Percentiles rank a stretch among this genome's conserved stretches.
These are phyloP conservation scores for Pisolithus tinctorius DNA, from an alignment of 768 basidiomycete genomes.

Conservation along the genomic window DNA sequence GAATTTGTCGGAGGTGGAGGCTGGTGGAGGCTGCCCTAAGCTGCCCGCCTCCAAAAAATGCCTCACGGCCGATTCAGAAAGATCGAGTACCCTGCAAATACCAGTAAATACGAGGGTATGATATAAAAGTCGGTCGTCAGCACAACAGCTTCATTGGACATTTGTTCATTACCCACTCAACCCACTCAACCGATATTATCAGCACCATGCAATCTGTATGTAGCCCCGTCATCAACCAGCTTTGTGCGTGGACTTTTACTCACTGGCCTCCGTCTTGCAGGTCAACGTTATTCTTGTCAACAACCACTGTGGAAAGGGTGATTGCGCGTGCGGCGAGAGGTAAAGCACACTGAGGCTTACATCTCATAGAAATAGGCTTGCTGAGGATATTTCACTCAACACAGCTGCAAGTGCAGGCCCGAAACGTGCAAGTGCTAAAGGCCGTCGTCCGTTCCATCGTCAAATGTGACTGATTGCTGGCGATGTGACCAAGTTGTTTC, in stretches of 20 bases:
- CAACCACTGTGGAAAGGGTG: background rate
- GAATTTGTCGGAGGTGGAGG: background rate
- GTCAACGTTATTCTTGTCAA: background rate
- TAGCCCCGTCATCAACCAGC: background rate
- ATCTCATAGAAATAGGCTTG: background rate
- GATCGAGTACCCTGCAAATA: too few species aligned
- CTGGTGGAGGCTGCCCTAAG: too few species aligned
- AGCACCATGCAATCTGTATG: conserved; percentile 1
- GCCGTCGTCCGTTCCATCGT: background rate
- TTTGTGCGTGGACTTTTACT: background rate
- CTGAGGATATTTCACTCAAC: background rate
- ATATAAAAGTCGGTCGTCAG: too few species aligned
- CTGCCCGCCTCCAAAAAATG: background rate
- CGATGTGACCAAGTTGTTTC: too few species aligned
- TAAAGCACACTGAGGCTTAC: background rate
- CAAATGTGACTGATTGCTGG: background rate
- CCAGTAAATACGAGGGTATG: too few species aligned
- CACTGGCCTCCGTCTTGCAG: background rate
- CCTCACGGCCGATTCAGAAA: background rate
- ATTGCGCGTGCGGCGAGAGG: background rate
- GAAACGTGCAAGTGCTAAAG: background rate
- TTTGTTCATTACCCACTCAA: background rate
- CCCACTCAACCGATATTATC: background rate
- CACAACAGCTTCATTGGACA: too few species aligned
- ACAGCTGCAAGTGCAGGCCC: background rate